Evolutionary conservation across 768 basidiomycete genomes (phyloP).

Genomic region (Hemileccinum rubropunctum): DNA sequence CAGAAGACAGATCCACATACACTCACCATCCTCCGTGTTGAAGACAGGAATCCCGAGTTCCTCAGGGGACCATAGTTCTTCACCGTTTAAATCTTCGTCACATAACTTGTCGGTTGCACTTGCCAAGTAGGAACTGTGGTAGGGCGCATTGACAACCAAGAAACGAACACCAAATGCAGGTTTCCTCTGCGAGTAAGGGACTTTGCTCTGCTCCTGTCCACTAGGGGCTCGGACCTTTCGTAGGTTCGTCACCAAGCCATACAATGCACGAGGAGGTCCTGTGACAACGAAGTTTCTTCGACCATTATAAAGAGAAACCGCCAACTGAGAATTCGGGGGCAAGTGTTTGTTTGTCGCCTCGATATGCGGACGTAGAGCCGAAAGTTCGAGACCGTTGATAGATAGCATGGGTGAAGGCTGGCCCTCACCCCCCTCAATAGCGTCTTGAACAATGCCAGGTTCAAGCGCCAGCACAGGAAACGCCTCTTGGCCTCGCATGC

Average conservation of each 20-base stretch:
- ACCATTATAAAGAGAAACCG: conserved; percentile 91
- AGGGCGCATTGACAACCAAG: conserved; percentile 93
- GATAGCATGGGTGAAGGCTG: conserved; percentile 91
- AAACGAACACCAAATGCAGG: conserved; percentile 91
- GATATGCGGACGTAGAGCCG: conserved; percentile 79
- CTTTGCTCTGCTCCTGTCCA: conserved; percentile 91
- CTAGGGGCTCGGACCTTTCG: conserved; percentile 86
- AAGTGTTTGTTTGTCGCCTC: conserved; percentile 86
- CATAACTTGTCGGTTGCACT: conserved; percentile 75
- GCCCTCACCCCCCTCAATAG: conserved; percentile 91
- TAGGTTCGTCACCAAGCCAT: conserved; percentile 88
- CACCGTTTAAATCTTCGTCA: conserved; percentile 67
- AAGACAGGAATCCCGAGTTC: conserved; percentile 84
- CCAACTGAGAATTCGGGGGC: conserved; percentile 70
- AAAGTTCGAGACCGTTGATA: conserved; percentile 75
- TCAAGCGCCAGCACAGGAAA: conserved; percentile 93
- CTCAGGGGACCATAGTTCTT: conserved; percentile 71
- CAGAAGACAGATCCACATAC: conserved; percentile 16
- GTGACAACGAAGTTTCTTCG: conserved; percentile 90
- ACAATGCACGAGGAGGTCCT: conserved; percentile 87
- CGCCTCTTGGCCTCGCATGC: conserved; percentile 88
- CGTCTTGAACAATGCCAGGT: conserved; percentile 81
- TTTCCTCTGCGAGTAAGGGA: conserved; percentile 92
- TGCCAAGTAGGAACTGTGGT: conserved; percentile 84
- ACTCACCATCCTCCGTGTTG: conserved; percentile 88